Evolutionary conservation across 306 rosid species (phyloP).

Genomic region (Canavalia gladiata): DNA sequence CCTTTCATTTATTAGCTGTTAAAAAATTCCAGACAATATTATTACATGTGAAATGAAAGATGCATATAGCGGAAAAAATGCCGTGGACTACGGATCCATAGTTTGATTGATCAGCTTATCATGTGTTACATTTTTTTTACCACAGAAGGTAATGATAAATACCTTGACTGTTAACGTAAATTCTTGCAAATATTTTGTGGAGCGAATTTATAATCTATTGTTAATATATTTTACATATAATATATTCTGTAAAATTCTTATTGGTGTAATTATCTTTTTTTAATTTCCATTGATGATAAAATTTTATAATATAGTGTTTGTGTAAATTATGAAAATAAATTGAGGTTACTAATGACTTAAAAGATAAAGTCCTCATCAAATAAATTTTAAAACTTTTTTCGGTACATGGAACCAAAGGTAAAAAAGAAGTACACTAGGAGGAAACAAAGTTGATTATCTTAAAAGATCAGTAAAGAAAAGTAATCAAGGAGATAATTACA

Average conservation of each 20-base stretch:
- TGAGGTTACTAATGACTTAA: not conserved
- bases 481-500: not conserved
- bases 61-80: not conserved
- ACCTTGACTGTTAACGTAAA: not conserved
- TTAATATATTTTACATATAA: not conserved
- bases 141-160: not conserved
- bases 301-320: not conserved
- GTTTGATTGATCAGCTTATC: not conserved
- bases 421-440: no score
- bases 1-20: not conserved
- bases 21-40: not conserved
- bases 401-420: no score
- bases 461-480: not conserved
- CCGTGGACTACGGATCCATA: not conserved
- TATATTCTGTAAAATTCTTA: not conserved
- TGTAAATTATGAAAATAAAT: not conserved
- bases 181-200: not conserved
- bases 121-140: not conserved
- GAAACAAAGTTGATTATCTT: not conserved
- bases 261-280: not conserved
- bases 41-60: conserved; percentile 1
- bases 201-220: not conserved
- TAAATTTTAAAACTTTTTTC: no score
- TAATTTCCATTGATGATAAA: not conserved
- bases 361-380: not conserved